Evolutionary conservation across 1,139 yeast genomes (phyloP).

Genomic region (Hemisphaericaspora subhashii): DNA sequence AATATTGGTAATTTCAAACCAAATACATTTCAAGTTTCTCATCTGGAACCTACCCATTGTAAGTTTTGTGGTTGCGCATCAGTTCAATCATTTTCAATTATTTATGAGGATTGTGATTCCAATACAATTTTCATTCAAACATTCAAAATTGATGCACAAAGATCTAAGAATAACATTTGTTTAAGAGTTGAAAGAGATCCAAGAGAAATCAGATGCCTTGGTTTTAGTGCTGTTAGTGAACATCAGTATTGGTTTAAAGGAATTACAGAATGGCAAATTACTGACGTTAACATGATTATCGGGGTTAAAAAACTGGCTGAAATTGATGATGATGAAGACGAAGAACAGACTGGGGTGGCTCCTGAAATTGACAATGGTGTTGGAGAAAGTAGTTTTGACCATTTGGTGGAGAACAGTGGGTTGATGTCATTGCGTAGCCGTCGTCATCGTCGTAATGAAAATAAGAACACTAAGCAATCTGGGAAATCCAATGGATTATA

Average conservation of each 20-base stretch:
- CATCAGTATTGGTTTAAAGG: conserved; percentile 64
- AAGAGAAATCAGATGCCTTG: conserved; percentile 84
- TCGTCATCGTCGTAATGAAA: background rate
- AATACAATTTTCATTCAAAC: conserved; percentile 70
- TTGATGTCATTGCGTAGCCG: conserved; percentile 21
- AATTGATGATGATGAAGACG: conserved; percentile 16
- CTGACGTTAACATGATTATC: conserved; percentile 73
- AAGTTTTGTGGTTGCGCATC: conserved; percentile 90
- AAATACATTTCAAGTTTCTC: conserved; percentile 64
- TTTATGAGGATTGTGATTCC: conserved; percentile 62
- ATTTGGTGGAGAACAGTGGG: conserved; percentile 22
- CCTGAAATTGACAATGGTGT: conserved; percentile 1
- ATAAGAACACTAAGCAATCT: background rate
- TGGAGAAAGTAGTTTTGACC: conserved; percentile 13
- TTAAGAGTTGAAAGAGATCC: conserved; percentile 90
- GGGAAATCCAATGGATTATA: conserved; percentile 30
- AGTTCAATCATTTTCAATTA: conserved; percentile 65
- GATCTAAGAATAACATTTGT: conserved; percentile 79
- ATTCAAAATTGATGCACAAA: conserved; percentile 60
- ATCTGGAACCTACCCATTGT: conserved; percentile 85
- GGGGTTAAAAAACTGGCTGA: conserved; percentile 53
- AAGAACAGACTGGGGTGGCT: conserved; percentile 13
- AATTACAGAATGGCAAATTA: conserved; percentile 75
- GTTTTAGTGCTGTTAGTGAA: conserved; percentile 74
- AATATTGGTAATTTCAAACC: conserved; percentile 64